Base-by-base conservation (phyloP, 164 flowering plant species). In the Vitis cinerea region DNA sequence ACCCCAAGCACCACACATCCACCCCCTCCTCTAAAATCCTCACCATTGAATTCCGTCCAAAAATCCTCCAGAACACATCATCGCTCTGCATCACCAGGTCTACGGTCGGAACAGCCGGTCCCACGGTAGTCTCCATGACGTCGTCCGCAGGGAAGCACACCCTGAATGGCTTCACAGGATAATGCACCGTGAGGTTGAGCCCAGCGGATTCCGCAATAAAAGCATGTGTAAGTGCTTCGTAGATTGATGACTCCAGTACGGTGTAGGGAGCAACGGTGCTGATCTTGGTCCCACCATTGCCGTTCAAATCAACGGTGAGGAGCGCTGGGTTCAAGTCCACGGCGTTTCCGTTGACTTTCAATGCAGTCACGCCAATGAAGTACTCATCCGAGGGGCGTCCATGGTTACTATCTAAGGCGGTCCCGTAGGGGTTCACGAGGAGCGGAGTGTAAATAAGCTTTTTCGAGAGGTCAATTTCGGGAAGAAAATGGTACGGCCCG, bases 1-100 rank as follows among this genome's bases (percentile, higher is more conserved):
- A 73, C 17, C 77, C 86, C 72, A 85, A 66, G 55, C 88, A 85
- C 85, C 75, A 70, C 16, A 69, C 78, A 31, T 72, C 79, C 13
- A 15, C 67, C 1, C 67, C 68, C 15, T 65, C 61, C 17, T 55
- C 62, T 14, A 3, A 13, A 2, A 75, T 65, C 74, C 77, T 68
- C 44, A 85, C 88, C 86, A 83, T 85, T 9, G 85, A 85, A 70
- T 85, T 85, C 8, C 66, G 27, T 10, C 86, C 88, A 23, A 74
- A 75, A 1, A 85, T 67, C 50, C 78, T 78, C 88, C 88, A 85
- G 14, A 64, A 51, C 70, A 67, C 75, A 31, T 64, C 72, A 6
- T 73, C 73, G 14, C 63, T 71, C 9, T 78, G 72, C 79, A 85
- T 29, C 72, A 83, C 83, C 0, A 85, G 76, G 74, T 85, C 86